Conservation (phyloP, 805 yeast genomes). For the Ogataea siamensis region DNA sequence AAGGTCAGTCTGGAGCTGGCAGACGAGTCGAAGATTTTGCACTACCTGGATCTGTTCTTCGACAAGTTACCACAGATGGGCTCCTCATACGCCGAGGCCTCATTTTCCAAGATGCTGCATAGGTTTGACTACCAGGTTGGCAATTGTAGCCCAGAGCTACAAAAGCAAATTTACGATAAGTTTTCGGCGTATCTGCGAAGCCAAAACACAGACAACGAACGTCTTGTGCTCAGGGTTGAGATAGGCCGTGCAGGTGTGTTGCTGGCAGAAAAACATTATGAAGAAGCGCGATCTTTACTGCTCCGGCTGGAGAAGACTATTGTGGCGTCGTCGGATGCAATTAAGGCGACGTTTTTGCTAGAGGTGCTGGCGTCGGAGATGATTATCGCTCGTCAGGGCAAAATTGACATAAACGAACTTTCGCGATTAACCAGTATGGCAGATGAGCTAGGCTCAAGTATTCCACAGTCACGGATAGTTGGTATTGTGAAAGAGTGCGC, state of each 20-base stretch:
- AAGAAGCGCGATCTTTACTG: conserved; percentile 37
- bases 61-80: conserved; percentile 18
- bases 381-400: conserved; percentile 43
- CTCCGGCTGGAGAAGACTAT: conserved; percentile 38
- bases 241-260: conserved; percentile 43
- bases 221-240: conserved; percentile 48
- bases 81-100: conserved; percentile 29
- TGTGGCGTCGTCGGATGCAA: conserved; percentile 41
- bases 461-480: conserved; percentile 71
- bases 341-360: conserved; percentile 46
- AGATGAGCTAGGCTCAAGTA: conserved; percentile 51
- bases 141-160: conserved; percentile 17
- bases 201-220: conserved; percentile 26
- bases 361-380: conserved; percentile 71
- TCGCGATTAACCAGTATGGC: conserved; percentile 50
- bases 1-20: conserved; percentile 27
- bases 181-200: conserved; percentile 19
- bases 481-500: conserved; percentile 79
- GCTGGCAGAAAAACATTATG: conserved; percentile 29
- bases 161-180: conserved; percentile 23
- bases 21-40: conserved; percentile 16
- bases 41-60: conserved; percentile 22
- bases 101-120: conserved; percentile 31
- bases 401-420: conserved; percentile 36
- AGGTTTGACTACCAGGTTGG: conserved; percentile 27